Base-by-base conservation (phyloP, 805 yeast genomes). In the Ogataea corticis region DNA sequence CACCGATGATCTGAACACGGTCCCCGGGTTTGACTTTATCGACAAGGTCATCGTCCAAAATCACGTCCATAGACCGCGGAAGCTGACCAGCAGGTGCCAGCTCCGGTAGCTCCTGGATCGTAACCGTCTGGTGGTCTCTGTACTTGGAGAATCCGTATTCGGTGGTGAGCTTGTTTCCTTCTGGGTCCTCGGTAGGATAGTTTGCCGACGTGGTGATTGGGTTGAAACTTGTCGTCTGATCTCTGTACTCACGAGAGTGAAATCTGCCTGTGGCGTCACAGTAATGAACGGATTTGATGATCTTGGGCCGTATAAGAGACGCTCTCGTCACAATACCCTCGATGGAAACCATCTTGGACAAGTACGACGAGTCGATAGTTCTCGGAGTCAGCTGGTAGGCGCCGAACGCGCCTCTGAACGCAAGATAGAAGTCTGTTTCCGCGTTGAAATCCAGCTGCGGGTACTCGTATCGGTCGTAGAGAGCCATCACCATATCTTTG, bases 51-150 rank as follows among this genome's bases (percentile, higher is more conserved):
- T 91, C 97, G 65, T 92, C 97, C 58, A 94, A 70, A n/a, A 92
- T 80, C 18, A 92, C 85, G 61, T 94, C 99, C 29, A 94, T 77
- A 2, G 96, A 83, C 58, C 98, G 76, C 29, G 99, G 99, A 51
- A 94, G 74, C 69, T 92, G 98, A 45, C 99, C 99, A 0, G 98
- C 96, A 13, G 98, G 99, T 1, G 98, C 97, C 51, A 84, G 76
- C 69, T 94, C 98, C 1, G 99, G 98, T 88, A 94, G 87, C 70
- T 94, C 99, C 66, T 94, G 99, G 30, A 94, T 85, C 0, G 97
- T 80, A 30, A 94, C 77, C 32, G 89, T 85, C 68, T 94, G 99
- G 64, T 92, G 97, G 67, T 94, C 99, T 57, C 92, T 76, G 65
- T 88, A 94, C 23, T 95, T 89, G 7, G 91, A 84, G 61, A 83